Evolutionary conservation across 192 early-diverging fungal genomes (phyloP), one percentile per base, ranked within the genome.

Genomic region (Backusella parvicylindrica): DNA sequence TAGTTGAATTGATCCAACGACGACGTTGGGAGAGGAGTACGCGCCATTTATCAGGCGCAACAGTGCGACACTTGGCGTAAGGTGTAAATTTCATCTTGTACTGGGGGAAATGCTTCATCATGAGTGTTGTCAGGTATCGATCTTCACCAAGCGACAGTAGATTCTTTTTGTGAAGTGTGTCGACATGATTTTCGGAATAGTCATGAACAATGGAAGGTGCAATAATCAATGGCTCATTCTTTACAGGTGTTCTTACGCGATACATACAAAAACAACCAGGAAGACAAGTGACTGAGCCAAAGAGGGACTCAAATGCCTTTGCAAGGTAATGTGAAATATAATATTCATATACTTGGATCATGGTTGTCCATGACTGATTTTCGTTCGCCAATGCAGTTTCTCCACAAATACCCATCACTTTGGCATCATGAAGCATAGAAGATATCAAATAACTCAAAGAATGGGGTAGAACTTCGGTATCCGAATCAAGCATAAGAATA

Each of bases 1-100:
- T 92, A 0, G 97, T 99, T 12, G 96, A 98, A 84, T 99, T 99
- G 84, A 99, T 99, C 97, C 97, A 99, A 26, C 97, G 92, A 77
- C 97, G 93, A 31, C 97, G 87, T 84, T 99, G 98, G 9, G 97
- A 98, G 12, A 98, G 80, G 56, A 99, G 83, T 8, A 99, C 86
- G 1, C 85, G 83, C 93, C 95, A 98, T 64, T 89, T 86, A 77
- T 97, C 96, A 3, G 98, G 98, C 2, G 93, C 97, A 9, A 93
- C 90, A 12, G 98, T 99, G 77, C 82, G 86, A 84, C 96, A 96
- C 73, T 88, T 89, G 60, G 98, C 98, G 79, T 98, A 92, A 6
- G 93, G 86, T 13, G 93, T 95, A 70, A 98, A 99, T 32, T 91
- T 95, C 83, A 94, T 95, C 84, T 95, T 96, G 86, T 92, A 94